Evolutionary conservation across 2,329 filamentous ascomycete genomes (phyloP).

Genomic region (Epichloe amarillans): DNA sequence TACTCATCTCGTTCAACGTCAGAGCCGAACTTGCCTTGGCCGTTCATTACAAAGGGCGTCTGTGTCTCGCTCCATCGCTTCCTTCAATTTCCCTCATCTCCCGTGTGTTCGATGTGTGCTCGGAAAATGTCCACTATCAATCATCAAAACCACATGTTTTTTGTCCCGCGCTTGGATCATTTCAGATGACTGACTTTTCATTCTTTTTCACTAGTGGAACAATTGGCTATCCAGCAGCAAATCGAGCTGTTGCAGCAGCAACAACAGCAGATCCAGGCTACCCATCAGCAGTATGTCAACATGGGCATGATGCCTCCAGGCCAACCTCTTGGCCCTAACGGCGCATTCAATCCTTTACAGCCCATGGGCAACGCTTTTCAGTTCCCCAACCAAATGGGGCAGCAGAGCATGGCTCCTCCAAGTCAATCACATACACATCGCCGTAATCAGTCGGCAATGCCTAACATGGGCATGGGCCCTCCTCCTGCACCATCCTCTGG

Average conservation of each 20-base stretch:
- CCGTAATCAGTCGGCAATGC: slow-evolving; percentile 93
- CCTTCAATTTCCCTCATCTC: not conserved
- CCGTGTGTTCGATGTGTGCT: not conserved
- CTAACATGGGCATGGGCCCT: slow-evolving; percentile 79
- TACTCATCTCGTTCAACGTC: not conserved
- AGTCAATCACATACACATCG: slow-evolving; percentile 77
- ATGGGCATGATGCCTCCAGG: slow-evolving; percentile 88
- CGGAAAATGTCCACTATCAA: not conserved
- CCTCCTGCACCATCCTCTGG: slow-evolving; percentile 88
- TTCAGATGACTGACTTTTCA: slow-evolving; percentile 1
- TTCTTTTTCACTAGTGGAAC: slow-evolving; percentile 57
- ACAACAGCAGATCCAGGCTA: slow-evolving; percentile 93
- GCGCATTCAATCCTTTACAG: slow-evolving; percentile 66
- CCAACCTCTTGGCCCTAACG: slow-evolving; percentile 58
- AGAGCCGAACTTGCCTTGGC: not conserved
- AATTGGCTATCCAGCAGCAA: slow-evolving; percentile 94
- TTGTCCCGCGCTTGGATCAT: not conserved
- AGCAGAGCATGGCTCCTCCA: slow-evolving; percentile 64
- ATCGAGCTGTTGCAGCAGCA: slow-evolving; percentile 96
- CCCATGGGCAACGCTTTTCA: slow-evolving; percentile 78
- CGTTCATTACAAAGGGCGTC: not conserved
- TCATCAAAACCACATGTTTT: too few species aligned
- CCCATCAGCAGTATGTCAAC: slow-evolving; percentile 94
- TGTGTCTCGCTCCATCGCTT: not conserved
- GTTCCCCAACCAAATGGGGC: slow-evolving; percentile 66